These are phyloP conservation scores for Calonectria hawksworthii DNA, from an alignment of 2,329 filamentous ascomycete genomes.

Conservation along the genomic window DNA sequence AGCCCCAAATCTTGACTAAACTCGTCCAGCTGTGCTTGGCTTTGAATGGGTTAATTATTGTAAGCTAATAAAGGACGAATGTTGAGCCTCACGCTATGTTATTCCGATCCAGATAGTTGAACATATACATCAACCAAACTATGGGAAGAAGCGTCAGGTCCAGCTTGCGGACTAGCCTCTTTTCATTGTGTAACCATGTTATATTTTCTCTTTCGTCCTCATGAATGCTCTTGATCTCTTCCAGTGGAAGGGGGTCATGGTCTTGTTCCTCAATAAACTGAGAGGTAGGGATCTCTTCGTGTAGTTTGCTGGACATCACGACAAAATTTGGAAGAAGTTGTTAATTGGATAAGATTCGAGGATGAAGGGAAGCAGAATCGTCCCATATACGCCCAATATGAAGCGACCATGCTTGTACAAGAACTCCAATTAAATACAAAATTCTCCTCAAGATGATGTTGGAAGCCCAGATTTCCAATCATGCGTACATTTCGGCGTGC, in stretches of 20 bases:
- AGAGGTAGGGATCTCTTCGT: background rate
- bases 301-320: background rate
- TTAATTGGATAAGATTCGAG: background rate
- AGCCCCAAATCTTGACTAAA: slow-evolving; percentile 44
- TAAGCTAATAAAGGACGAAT: too few relatives aligned
- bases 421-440: background rate
- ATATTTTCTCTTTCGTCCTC: background rate
- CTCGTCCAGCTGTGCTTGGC: slow-evolving; percentile 40
- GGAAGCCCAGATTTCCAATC: background rate
- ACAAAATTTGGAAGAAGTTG: background rate
- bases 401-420: background rate
- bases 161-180: slow-evolving; percentile 38
- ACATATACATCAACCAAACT: slow-evolving; percentile 44
- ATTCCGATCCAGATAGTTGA: slow-evolving; percentile 44
- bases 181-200: background rate
- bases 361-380: background rate
- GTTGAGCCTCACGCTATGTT: slow-evolving; percentile 35
- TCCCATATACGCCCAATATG: background rate
- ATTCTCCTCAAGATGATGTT: background rate
- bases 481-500: background rate
- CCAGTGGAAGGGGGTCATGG: background rate
- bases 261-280: background rate
- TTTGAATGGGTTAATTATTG: background rate
- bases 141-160: slow-evolving; percentile 44
- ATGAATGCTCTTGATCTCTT: background rate